A percentile compares a stretch with the other conserved stretches of the same genome.
Conservation (phyloP, 2,329 filamentous ascomycete genomes). For the Colletotrichum lini region DNA sequence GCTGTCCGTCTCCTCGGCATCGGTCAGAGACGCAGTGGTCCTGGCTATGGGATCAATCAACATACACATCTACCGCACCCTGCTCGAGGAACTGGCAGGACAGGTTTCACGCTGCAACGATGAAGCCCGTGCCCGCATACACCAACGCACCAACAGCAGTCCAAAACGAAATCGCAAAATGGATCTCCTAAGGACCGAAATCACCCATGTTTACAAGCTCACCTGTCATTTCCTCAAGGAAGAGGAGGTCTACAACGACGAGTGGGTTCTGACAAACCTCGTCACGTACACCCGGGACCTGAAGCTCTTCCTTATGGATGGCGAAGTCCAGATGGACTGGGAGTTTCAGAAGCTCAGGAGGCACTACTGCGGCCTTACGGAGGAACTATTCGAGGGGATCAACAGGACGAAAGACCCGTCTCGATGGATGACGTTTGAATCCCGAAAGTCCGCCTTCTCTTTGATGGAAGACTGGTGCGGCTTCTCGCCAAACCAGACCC, state of each 20-base stretch:
- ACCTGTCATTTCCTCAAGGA: conserved; percentile 91
- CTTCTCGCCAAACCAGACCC: conserved; percentile 90
- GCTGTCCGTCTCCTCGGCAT: conserved; percentile 82
- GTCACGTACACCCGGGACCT: conserved; percentile 92
- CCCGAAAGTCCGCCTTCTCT: conserved; percentile 93
- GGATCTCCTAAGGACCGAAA: conserved; percentile 90
- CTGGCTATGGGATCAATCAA: conserved; percentile 95
- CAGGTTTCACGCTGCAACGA: conserved; percentile 90
- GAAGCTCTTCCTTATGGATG: conserved; percentile 94
- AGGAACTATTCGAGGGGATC: conserved; percentile 92
- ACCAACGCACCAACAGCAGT: conserved; percentile 87
- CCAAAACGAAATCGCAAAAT: conserved; percentile 86
- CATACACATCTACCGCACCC: conserved; percentile 89
- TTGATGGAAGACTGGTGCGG: conserved; percentile 99
- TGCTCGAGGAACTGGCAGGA: conserved; percentile 91
- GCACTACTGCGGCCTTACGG: conserved; percentile 94
- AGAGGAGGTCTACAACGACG: conserved; percentile 83
- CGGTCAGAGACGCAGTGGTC: conserved; percentile 91
- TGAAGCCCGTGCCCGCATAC: conserved; percentile 87
- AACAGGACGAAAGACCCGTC: conserved; percentile 87
- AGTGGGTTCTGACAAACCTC: conserved; percentile 91
- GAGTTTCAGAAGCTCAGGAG: conserved; percentile 92
- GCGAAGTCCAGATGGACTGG: conserved; percentile 94
- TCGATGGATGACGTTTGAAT: conserved; percentile 98
- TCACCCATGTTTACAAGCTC: conserved; percentile 95